A percentile compares a stretch with the other conserved stretches of the same genome.
Conservation (phyloP, 1,284 basidiomycete species). For the Melampsora americana region DNA sequence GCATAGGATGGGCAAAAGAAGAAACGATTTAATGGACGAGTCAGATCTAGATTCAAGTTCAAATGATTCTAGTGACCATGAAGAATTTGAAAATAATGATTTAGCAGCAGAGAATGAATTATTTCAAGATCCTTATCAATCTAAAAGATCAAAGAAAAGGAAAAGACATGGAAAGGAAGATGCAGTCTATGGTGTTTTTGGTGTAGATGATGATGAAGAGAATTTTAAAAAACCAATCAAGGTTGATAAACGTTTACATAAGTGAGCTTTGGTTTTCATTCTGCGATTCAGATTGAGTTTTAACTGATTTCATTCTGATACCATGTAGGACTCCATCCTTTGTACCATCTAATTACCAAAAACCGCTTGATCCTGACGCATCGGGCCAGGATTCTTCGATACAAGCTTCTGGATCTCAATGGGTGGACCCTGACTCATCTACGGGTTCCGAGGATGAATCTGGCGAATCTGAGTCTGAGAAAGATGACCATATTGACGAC, state of each 20-base stretch:
- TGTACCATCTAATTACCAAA: slow-evolving; percentile 22
- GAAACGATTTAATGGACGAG: slow-evolving; percentile 51
- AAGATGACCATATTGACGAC: background rate
- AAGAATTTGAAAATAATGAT: slow-evolving; percentile 63
- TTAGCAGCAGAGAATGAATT: slow-evolving; percentile 71
- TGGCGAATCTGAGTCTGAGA: background rate
- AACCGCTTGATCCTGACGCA: background rate
- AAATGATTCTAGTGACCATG: slow-evolving; percentile 49
- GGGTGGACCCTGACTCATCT: background rate
- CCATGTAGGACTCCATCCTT: slow-evolving; percentile 25
- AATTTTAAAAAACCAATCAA: slow-evolving; percentile 51
- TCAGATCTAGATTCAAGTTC: slow-evolving; percentile 45
- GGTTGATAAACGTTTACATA: slow-evolving; percentile 37
- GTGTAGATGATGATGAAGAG: slow-evolving; percentile 67
- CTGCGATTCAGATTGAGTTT: background rate
- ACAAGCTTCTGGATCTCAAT: background rate
- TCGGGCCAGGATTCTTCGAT: background rate
- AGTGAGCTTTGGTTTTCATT: slow-evolving; percentile 7
- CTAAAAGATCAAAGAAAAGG: slow-evolving; percentile 60
- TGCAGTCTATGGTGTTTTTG: slow-evolving; percentile 79
- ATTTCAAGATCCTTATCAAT: slow-evolving; percentile 73
- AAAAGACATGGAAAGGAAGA: slow-evolving; percentile 67
- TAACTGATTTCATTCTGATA: background rate
- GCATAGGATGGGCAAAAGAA: slow-evolving; percentile 19
- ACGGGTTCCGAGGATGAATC: background rate